Conservation (phyloP, 176 grass and related monocot species). For the Triticum monococcum region DNA sequence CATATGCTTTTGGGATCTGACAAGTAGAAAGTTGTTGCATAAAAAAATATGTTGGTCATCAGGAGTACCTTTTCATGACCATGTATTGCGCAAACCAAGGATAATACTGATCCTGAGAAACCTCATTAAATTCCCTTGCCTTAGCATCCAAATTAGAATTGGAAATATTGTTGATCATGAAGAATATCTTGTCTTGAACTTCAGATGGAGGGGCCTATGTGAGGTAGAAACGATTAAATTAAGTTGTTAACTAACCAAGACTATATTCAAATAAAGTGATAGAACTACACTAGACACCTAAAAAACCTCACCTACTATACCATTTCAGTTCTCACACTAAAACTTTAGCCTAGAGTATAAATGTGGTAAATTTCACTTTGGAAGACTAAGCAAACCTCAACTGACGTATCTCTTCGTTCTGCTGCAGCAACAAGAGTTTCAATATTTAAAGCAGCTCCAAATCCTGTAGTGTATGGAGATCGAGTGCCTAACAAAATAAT, state of each 20-base stretch:
- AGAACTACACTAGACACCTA: neutral
- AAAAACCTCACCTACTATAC: neutral
- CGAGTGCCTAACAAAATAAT: slow-evolving; percentile 54
- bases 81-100: slow-evolving; percentile 98
- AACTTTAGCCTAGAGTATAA: neutral
- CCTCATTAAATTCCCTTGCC: slow-evolving; percentile 87
- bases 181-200: slow-evolving; percentile 95
- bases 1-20: neutral
- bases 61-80: slow-evolving; percentile 95
- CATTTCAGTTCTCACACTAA: neutral
- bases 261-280: slow-evolving; percentile 12
- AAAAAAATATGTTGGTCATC: neutral
- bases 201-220: slow-evolving; percentile 75
- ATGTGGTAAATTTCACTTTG: neutral
- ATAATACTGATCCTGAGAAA: slow-evolving; percentile 73
- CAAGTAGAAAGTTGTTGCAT: neutral
- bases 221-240: slow-evolving; percentile 17
- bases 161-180: slow-evolving; percentile 98
- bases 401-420: slow-evolving; percentile 79
- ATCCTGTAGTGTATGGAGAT: slow-evolving; percentile 69
- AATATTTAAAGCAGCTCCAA: slow-evolving; percentile 93
- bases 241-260: neutral
- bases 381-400: slow-evolving; percentile 68
- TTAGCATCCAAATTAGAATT: slow-evolving; percentile 83
- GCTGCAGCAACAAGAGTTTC: slow-evolving; percentile 96